Percentiles rank a stretch among this genome's conserved stretches.
Conservation (phyloP, 2,329 filamentous ascomycete species). For the Fusarium globosum region DNA sequence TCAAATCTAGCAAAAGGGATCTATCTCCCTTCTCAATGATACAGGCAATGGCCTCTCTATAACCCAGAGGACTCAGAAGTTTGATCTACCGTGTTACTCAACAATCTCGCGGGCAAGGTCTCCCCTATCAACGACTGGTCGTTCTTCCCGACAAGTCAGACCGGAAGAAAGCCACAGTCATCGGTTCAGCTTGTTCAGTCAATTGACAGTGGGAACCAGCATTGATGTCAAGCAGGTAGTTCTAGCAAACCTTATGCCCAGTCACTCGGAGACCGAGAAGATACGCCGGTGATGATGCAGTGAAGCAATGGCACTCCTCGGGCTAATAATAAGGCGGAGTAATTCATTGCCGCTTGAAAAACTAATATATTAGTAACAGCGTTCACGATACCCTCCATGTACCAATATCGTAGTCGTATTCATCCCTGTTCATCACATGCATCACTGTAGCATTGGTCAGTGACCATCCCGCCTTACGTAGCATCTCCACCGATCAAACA, state of each 20-base stretch:
- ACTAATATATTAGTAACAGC: neutral
- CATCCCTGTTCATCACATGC: neutral
- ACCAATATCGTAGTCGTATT: neutral
- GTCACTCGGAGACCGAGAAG: fast-evolving
- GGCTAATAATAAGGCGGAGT: neutral
- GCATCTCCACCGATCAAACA: neutral
- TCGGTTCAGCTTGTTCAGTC: fast-evolving
- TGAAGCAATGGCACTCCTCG: too few species aligned
- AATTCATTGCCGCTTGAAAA: neutral
- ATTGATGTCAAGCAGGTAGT: fast-evolving
- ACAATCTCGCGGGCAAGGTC: neutral
- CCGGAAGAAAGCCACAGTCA: fast-evolving
- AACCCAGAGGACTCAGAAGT: fast-evolving
- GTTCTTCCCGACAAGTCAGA: neutral
- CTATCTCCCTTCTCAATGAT: fast-evolving
- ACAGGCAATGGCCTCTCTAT: fast-evolving
- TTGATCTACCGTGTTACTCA: neutral
- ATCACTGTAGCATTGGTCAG: neutral
- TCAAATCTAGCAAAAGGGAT: neutral
- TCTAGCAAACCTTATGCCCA: fast-evolving
- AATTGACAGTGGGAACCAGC: neutral
- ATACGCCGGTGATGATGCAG: neutral
- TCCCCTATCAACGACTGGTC: fast-evolving
- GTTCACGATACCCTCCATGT: fast-evolving
- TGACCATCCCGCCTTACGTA: neutral